Base-by-base conservation (phyloP, 176 grass and related monocot genomes). In the Rhipidocladum racemiflorum region DNA sequence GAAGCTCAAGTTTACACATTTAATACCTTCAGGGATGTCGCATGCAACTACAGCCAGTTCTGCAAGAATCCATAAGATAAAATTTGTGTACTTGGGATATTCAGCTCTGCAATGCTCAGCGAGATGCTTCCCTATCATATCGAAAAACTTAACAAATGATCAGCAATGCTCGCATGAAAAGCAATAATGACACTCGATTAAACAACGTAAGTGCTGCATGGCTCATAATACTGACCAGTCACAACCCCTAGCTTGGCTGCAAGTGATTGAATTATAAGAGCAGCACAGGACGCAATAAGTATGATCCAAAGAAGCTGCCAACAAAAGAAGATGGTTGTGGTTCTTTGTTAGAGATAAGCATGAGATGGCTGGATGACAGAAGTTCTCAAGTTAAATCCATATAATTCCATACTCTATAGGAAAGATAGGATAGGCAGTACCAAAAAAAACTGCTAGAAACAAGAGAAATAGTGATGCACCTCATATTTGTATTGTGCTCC, bases 41-140 rank as follows among this genome's bases (percentile, higher is more conserved):
- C 96, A 98, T 64, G 96, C 96, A 80, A 98, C 87, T 77, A 98
- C 96, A 60, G 96, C 92, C 76, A 98, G 87, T 88, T 98, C 96
- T 45, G 96, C 96, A 72, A 98, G 96, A 59, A 95, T 88, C 96
- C 96, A 98, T 83, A 98, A 81, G 39, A 91, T 84, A 20, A 93
- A 98, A 85, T 95, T 98, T 23, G 92, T 88, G 61, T 73, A 85
- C 85, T 93, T 98, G 25, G 89, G 84, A 85, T 98, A 98, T 85
- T 98, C 92, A 64, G 90, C 91, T 85, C 92, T 93, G 66, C 92
- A 98, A 80, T 98, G 92, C 87, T 98, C 96, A 28, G 92, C 90
- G 45, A 98, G 91, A 93, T 98, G 96, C 55, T 98, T 98, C 60
- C 96, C 96, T 98, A 43, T 79, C 43, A 86, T 48, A 74, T 17